Evolutionary conservation across 169 alveolate species (phyloP).

Genomic region (Eimeria falciformis): DNA sequence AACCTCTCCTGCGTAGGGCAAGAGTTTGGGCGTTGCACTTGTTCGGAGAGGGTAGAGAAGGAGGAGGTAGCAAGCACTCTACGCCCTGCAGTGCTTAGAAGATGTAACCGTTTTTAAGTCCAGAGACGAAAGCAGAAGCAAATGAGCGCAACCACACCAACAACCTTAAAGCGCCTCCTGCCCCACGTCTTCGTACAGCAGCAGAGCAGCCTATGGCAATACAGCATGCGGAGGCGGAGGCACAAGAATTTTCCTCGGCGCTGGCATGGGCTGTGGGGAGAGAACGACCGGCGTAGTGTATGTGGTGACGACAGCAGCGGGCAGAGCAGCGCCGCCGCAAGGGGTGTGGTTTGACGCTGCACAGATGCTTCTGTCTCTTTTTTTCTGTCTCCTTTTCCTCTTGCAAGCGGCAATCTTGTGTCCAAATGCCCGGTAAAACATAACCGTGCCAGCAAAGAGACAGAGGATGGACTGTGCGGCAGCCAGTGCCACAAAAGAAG

Average conservation of each 20-base stretch:
- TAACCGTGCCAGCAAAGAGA: slow-evolving; percentile 7
- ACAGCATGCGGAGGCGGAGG: slow-evolving; percentile 64
- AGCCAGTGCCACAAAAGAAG: slow-evolving; percentile 16
- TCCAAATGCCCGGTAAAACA: slow-evolving; percentile 54
- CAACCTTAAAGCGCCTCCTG: too few relatives aligned
- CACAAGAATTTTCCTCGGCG: slow-evolving; percentile 36
- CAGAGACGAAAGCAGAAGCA: too few relatives aligned
- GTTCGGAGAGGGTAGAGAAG: too few relatives aligned
- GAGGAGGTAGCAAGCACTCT: too few relatives aligned
- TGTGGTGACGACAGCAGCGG: slow-evolving; percentile 8
- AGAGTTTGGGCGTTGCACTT: too few relatives aligned
- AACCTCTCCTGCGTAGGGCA: too few relatives aligned
- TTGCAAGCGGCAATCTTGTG: background rate
- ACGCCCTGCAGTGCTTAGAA: too few relatives aligned
- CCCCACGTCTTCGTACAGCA: too few relatives aligned
- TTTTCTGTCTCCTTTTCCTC: slow-evolving; percentile 42
- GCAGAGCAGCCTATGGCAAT: slow-evolving; percentile 12
- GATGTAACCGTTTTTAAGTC: too few relatives aligned
- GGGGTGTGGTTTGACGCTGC: slow-evolving; percentile 7
- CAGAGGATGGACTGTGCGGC: slow-evolving; percentile 38
- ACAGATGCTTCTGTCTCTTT: slow-evolving; percentile 31
- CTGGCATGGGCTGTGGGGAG: background rate
- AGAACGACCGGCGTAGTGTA: background rate
- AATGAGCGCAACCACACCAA: too few relatives aligned
- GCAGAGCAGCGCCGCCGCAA: background rate